Conservation (phyloP, 441 rosid species). For the Erysimum cheiri region DNA sequence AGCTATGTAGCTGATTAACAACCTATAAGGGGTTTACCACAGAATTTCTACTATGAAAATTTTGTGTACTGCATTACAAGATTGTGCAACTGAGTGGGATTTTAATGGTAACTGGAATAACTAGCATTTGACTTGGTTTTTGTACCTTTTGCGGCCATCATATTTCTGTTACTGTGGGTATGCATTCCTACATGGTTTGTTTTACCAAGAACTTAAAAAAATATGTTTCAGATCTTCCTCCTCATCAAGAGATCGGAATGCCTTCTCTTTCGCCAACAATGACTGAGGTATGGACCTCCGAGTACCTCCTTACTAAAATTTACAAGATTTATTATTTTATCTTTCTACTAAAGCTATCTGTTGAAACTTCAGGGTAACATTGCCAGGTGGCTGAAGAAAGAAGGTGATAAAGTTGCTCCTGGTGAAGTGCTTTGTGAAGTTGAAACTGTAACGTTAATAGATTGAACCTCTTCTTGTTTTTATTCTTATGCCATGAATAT, state of each 20-base stretch:
- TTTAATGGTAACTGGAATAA: slow-evolving; percentile 10
- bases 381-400: slow-evolving; percentile 97
- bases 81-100: slow-evolving; percentile 13
- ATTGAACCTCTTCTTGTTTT: slow-evolving; percentile 8
- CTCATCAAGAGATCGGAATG: slow-evolving; percentile 98
- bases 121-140: slow-evolving; percentile 20
- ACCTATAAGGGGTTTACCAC: slow-evolving; percentile 6
- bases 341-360: slow-evolving; percentile 35
- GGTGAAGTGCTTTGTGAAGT: slow-evolving; percentile 99
- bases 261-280: slow-evolving; percentile 99
- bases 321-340: background rate
- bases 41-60: background rate
- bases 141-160: slow-evolving; percentile 4
- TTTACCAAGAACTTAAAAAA: slow-evolving; percentile 32
- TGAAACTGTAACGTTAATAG: slow-evolving; percentile 74
- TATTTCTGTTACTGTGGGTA: slow-evolving; percentile 22
- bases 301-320: slow-evolving; percentile 30
- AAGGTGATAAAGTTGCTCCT: slow-evolving; percentile 87
- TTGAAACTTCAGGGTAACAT: slow-evolving; percentile 79
- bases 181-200: slow-evolving; percentile 21
- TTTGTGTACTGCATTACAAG: background rate
- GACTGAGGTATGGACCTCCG: slow-evolving; percentile 74
- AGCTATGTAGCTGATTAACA: slow-evolving; percentile 8
- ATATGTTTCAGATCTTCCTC: slow-evolving; percentile 78
- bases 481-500: slow-evolving; percentile 9